Evolutionary conservation across 106 monocot genomes (phyloP), one percentile per base, ranked within the genome.

Genomic region (Dendrobium catenatum): DNA sequence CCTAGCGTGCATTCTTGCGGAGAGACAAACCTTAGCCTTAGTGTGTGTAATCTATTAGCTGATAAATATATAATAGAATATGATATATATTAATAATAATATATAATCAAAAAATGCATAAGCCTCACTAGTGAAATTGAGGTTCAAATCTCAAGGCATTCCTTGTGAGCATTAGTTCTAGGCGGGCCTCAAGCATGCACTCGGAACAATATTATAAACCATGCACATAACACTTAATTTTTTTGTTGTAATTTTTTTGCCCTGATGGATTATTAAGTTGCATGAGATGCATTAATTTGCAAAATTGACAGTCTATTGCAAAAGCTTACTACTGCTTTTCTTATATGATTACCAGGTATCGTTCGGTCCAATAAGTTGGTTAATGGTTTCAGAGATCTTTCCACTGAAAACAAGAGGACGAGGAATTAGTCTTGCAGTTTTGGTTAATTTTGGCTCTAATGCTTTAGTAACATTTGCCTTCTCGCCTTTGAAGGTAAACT

Each of bases 311-410:
- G 64, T 66, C 64, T 10, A 72, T 72, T 40, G 4, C 41, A 16
- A 51, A 72, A 15, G 72, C 11, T 17, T 13, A 72, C 72, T 40
- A 37, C 27, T 72, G 24, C 40, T 72, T 72, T 72, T 18, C 73
- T 9, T 51, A 55, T 79, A 68, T 81, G 19, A 41, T 83, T 79
- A 88, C 29, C 83, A 98, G 95, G 89, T 98, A 49, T 98, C 98
- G 10, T 98, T 98, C 83, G 98, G 98, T 75, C 98, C 98, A 78
- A 98, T 98, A 37, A 98, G 98, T 85, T 98, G 98, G 98, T 85
- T 98, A 72, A 93, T 98, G 95, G 95, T 95, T 68, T 98, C 98
- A 15, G 95, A 98, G 80, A 98, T 98, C 68, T 98, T 98, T 64
- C 98, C 98, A 40, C 85, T 91, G 44, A 89, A 89, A 41, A 93